These are phyloP conservation scores for Musa schizocarpa DNA, from an alignment of 176 grass and related monocot species.

Conservation along the genomic window DNA sequence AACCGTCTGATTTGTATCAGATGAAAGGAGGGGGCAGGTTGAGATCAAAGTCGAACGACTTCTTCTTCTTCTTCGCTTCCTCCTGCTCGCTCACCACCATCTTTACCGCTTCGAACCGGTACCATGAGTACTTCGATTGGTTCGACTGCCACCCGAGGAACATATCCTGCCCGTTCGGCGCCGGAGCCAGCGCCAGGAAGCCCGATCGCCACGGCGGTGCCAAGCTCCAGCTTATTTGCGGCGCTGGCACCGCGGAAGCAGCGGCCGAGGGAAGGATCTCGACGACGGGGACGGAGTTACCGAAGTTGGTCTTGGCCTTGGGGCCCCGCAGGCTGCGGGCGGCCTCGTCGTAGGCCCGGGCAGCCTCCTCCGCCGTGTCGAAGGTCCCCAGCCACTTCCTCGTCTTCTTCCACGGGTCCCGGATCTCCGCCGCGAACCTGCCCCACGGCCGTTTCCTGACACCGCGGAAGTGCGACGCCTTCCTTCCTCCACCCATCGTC, in stretches of 20 bases:
- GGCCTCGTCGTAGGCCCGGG: slow-evolving; percentile 19
- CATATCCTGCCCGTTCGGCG: neutral
- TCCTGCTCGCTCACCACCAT: slow-evolving; percentile 1
- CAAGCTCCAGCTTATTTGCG: neutral
- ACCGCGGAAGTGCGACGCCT: slow-evolving; percentile 12
- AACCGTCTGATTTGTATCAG: slow-evolving; percentile 2
- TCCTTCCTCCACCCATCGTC: neutral
- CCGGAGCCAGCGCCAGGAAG: neutral
- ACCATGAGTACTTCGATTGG: slow-evolving; percentile 1
- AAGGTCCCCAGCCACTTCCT: slow-evolving; percentile 23
- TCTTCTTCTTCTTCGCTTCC: neutral
- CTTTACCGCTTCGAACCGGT: slow-evolving; percentile 7
- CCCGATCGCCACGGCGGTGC: neutral
- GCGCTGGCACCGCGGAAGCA: neutral
- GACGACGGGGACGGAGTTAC: neutral
- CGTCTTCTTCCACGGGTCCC: slow-evolving; percentile 22
- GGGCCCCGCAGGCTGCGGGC: slow-evolving; percentile 12
- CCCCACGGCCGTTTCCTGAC: slow-evolving; percentile 24
- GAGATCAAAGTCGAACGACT: slow-evolving; percentile 2
- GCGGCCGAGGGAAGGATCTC: neutral
- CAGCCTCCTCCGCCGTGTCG: slow-evolving; percentile 22
- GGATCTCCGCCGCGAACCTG: slow-evolving; percentile 19
- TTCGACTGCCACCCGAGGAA: neutral
- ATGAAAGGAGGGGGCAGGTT: slow-evolving; percentile 8
- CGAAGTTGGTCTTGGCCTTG: slow-evolving; percentile 23